Percentiles rank a stretch among this genome's conserved stretches.
Evolutionary conservation across 805 yeast species (phyloP).

Genomic region (Saturnispora quitensis): DNA sequence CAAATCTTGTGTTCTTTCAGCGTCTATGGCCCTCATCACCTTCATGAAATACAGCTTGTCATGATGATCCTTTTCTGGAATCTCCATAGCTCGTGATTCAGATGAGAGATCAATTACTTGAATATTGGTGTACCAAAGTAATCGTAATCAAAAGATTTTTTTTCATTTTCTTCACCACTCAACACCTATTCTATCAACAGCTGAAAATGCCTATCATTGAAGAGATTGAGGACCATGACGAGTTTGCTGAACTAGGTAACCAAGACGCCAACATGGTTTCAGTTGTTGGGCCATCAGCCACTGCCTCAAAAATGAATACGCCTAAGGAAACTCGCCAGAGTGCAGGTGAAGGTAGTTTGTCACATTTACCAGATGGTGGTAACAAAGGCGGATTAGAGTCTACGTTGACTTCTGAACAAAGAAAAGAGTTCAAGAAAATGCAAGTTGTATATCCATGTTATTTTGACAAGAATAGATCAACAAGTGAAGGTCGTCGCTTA

Average conservation of each 20-base stretch:
- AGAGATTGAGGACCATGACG: conserved; percentile 70
- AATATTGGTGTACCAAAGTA: background rate
- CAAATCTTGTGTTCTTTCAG: conserved; percentile 1
- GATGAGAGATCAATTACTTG: background rate
- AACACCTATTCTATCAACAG: background rate
- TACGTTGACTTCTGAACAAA: conserved; percentile 37
- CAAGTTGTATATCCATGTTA: conserved; percentile 86
- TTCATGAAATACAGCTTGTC: background rate
- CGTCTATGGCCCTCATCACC: conserved; percentile 1
- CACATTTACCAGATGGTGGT: background rate
- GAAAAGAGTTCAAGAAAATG: conserved; percentile 56
- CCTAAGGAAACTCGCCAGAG: conserved; percentile 26
- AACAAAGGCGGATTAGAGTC: conserved; percentile 1
- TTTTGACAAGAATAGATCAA: conserved; percentile 71
- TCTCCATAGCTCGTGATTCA: background rate
- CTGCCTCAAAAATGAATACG: conserved; percentile 51
- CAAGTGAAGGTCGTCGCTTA: conserved; percentile 78
- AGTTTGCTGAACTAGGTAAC: conserved; percentile 43
- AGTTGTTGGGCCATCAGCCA: conserved; percentile 61
- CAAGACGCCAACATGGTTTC: conserved; percentile 81
- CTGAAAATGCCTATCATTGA: conserved; percentile 54
- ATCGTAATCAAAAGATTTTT: background rate
- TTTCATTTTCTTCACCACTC: background rate
- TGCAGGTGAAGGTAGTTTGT: background rate
- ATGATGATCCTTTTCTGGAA: background rate